These are phyloP conservation scores for Pestalotiopsis sp. DNA, from an alignment of 2,329 filamentous ascomycete species.

Conservation along the genomic window DNA sequence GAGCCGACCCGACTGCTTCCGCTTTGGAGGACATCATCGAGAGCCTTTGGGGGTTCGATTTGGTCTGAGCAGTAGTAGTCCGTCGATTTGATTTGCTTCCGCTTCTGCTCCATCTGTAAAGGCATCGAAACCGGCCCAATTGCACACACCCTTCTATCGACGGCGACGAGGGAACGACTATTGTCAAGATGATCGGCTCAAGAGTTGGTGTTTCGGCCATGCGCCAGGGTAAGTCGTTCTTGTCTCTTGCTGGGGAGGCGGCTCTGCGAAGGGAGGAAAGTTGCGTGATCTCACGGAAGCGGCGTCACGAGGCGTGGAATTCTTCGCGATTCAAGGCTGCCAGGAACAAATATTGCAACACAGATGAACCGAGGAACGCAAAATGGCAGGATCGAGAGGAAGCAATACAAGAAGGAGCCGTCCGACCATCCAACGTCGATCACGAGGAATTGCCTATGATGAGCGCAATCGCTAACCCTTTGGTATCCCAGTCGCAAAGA, in stretches of 20 bases:
- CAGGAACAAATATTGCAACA: not conserved
- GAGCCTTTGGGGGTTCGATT: not conserved
- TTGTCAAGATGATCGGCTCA: slow-evolving; percentile 55
- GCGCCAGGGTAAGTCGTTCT: slow-evolving; percentile 53
- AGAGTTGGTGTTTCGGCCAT: slow-evolving; percentile 61
- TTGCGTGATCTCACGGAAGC: not conserved
- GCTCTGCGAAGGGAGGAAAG: not conserved
- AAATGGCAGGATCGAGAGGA: not conserved
- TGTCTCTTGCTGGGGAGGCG: not conserved
- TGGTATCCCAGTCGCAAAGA: slow-evolving; percentile 36
- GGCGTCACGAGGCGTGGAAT: not conserved
- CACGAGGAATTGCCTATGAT: not conserved
- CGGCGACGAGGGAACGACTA: not conserved
- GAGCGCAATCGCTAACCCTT: slow-evolving; percentile 19
- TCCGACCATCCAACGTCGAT: not conserved
- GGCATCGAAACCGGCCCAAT: not conserved
- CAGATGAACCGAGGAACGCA: not conserved
- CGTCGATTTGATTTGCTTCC: not conserved
- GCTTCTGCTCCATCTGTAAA: not conserved
- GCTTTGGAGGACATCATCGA: slow-evolving; percentile 7
- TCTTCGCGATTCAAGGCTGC: not conserved
- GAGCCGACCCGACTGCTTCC: slow-evolving; percentile 13
- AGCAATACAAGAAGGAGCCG: not conserved
- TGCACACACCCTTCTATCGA: not conserved
- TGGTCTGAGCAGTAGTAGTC: not conserved